Conservation (phyloP, 2,329 filamentous ascomycete species). For the Penicillium verrucosum region DNA sequence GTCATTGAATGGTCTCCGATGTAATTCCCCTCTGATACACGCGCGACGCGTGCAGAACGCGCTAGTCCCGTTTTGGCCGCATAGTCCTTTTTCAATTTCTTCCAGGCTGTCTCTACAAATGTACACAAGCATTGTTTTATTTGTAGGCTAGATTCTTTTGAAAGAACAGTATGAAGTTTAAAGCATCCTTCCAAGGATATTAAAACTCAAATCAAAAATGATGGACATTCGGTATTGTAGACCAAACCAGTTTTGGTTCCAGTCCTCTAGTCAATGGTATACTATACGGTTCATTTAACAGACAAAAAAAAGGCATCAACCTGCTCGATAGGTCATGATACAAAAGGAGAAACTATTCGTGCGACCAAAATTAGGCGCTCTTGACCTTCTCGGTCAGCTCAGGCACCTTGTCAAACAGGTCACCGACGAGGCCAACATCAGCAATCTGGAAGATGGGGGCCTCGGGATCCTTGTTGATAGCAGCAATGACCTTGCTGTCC, state of each 20-base stretch:
- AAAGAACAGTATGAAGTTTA: background rate
- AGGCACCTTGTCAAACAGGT: conserved; percentile 92
- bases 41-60: conserved; percentile 27
- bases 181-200: background rate
- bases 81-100: background rate
- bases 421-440: conserved; percentile 90
- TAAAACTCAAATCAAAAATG: background rate
- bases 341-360: conserved; percentile 14
- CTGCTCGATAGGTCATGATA: conserved; percentile 20
- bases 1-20: conserved; percentile 9
- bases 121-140: background rate
- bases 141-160: background rate
- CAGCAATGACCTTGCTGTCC: conserved; percentile 98
- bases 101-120: background rate
- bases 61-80: conserved; percentile 26
- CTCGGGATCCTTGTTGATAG: conserved; percentile 96
- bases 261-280: conserved; percentile 19
- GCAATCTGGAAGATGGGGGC: conserved; percentile 98
- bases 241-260: background rate
- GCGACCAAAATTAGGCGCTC: conserved; percentile 32
- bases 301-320: conserved; percentile 7
- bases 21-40: conserved; percentile 23
- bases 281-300: conserved; percentile 16
- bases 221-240: conserved; percentile 10
- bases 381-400: conserved; percentile 96